phyloP scores from a whole-genome alignment of 805 yeast genomes.

The Danielozyma ontarioensis region DNA sequence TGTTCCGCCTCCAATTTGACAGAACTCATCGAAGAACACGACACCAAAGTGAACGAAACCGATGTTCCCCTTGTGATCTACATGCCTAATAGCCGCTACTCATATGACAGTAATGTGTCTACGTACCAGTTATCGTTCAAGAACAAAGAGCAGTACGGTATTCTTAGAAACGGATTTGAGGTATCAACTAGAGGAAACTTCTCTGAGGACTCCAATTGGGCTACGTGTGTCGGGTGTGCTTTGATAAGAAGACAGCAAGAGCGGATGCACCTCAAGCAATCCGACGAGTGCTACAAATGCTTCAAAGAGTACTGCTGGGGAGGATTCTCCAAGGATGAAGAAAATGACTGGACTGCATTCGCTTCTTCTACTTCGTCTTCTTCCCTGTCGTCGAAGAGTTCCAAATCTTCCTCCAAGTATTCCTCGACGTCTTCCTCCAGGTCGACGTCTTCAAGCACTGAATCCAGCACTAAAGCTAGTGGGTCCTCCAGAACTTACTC shows the following conservation, averaged over 20 bases:
- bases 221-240: constrained; percentile 22
- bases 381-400: too few species aligned
- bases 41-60: constrained; percentile 5
- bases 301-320: constrained; percentile 18
- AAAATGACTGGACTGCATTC: not conserved
- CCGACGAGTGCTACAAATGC: constrained; percentile 16
- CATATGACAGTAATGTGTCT: constrained; percentile 16
- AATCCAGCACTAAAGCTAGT: too few species aligned
- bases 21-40: constrained; percentile 7
- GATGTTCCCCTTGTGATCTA: constrained; percentile 18
- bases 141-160: constrained; percentile 8
- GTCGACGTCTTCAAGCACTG: too few species aligned
- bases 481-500: too few species aligned
- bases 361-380: too few species aligned
- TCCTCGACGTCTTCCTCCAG: too few species aligned
- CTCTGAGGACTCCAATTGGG: constrained; percentile 14
- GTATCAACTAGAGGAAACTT: constrained; percentile 13
- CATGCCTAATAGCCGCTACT: constrained; percentile 11
- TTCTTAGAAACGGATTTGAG: constrained; percentile 18
- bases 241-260: constrained; percentile 20
- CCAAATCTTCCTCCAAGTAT: too few species aligned
- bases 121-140: constrained; percentile 19
- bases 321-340: constrained; percentile 11
- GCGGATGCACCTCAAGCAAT: constrained; percentile 13
- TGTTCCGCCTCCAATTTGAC: constrained; percentile 8